Percentiles rank a stretch among this genome's conserved stretches.
Conservation (phyloP, 805 yeast genomes). For the Yarrowia sp. region DNA sequence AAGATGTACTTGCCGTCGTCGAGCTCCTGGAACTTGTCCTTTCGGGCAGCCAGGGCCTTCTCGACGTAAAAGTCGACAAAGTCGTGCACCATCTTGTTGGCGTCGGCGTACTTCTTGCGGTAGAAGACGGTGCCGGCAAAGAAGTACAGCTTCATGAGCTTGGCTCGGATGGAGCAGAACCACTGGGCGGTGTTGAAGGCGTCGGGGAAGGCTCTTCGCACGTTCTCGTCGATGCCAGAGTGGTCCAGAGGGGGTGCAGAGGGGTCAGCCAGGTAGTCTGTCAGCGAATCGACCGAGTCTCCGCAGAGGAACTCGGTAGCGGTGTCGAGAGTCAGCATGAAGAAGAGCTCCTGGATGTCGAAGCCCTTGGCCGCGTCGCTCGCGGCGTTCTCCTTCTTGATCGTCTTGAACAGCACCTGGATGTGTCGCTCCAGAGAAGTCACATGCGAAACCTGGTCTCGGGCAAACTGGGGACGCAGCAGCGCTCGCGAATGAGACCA, state of each 20-base stretch:
- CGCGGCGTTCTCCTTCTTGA: not conserved
- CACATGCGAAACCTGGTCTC: conserved; percentile 38
- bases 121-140: conserved; percentile 27
- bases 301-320: conserved; percentile 41
- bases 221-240: conserved; percentile 25
- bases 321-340: conserved; percentile 38
- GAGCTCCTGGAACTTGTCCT: conserved; percentile 29
- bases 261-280: conserved; percentile 25
- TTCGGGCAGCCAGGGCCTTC: conserved; percentile 37
- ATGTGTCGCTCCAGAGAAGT: conserved; percentile 35
- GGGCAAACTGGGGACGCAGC: conserved; percentile 41
- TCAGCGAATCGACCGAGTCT: conserved; percentile 35
- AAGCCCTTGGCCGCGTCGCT: conserved; percentile 26
- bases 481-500: conserved; percentile 42
- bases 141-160: conserved; percentile 31
- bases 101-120: conserved; percentile 37
- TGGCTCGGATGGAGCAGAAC: conserved; percentile 29
- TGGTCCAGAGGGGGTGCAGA: conserved; percentile 23
- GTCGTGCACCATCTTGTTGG: conserved; percentile 37
- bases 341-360: conserved; percentile 37
- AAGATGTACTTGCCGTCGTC: conserved; percentile 45
- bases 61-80: conserved; percentile 45
- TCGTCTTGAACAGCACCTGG: conserved; percentile 28
- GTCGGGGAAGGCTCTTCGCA: conserved; percentile 29
- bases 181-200: conserved; percentile 34